phyloP scores from a whole-genome alignment of 2,329 filamentous ascomycete species.

The Sporothrix euskadiensis region DNA sequence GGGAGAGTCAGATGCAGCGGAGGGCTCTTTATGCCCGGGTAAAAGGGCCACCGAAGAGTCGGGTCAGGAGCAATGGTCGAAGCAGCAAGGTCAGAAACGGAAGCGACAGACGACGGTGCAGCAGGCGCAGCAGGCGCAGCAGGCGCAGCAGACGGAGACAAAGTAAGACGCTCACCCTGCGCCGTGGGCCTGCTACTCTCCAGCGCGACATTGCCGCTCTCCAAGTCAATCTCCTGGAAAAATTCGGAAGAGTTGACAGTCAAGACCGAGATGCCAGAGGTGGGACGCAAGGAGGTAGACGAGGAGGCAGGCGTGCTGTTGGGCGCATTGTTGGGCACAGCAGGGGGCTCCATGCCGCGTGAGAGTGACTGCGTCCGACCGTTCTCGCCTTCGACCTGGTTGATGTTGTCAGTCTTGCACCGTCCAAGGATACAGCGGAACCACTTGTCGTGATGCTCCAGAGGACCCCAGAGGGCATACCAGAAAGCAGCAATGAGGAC shows the following conservation, averaged over 20 bases:
- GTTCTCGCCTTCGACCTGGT: background rate
- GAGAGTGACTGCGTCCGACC: background rate
- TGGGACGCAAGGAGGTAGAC: background rate
- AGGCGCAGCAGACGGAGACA: too few species aligned
- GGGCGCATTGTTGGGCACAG: background rate
- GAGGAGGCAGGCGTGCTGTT: background rate
- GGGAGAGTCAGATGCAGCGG: background rate
- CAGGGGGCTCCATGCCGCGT: background rate
- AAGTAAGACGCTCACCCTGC: background rate
- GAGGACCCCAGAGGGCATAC: background rate
- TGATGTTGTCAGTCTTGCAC: background rate
- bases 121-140: too few species aligned
- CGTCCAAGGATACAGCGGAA: background rate
- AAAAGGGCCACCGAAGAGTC: background rate
- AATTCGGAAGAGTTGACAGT: too few species aligned
- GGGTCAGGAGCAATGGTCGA: background rate
- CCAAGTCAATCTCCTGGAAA: background rate
- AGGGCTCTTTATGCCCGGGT: background rate
- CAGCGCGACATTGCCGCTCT: background rate
- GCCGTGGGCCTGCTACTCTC: background rate
- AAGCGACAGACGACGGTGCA: background rate
- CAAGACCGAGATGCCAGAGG: too few species aligned
- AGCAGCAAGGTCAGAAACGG: background rate
- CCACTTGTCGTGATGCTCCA: background rate
- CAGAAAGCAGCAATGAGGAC: background rate